Evolutionary conservation across 2,329 filamentous ascomycete species (phyloP).

Genomic region (Diaporthe velutina): DNA sequence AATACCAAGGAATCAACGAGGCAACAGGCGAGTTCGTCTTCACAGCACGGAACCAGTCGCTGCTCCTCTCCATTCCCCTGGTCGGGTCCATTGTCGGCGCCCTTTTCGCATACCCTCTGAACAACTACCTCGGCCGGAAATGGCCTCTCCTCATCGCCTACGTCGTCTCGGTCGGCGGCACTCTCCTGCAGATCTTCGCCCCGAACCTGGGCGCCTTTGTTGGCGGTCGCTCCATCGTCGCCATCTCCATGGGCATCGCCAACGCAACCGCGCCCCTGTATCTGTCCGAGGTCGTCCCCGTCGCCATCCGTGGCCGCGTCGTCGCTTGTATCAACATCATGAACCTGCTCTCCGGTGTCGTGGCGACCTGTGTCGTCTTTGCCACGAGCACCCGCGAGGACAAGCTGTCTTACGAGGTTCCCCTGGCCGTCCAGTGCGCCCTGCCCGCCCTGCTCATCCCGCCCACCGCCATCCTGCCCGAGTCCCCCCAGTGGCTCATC

Average conservation of each 20-base stretch:
- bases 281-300: conserved; percentile 51
- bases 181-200: conserved; percentile 51
- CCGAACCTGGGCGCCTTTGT: conserved; percentile 51
- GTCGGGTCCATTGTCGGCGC: conserved; percentile 50
- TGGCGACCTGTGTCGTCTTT: conserved; percentile 51
- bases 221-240: conserved; percentile 46
- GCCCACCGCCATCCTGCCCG: conserved; percentile 48
- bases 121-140: conserved; percentile 51
- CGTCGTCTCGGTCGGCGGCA: conserved; percentile 49
- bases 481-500: conserved; percentile 51
- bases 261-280: conserved; percentile 52
- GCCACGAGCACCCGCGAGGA: conserved; percentile 46
- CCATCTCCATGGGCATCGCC: conserved; percentile 48
- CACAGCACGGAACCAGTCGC: conserved; percentile 47
- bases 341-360: conserved; percentile 43
- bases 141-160: conserved; percentile 50
- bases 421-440: conserved; percentile 51
- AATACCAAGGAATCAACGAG: conserved; percentile 33
- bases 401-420: conserved; percentile 50
- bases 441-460: conserved; percentile 48
- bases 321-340: conserved; percentile 45
- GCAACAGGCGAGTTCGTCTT: conserved; percentile 31
- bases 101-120: conserved; percentile 49
- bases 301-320: conserved; percentile 34
- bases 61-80: conserved; percentile 52